Conservation (phyloP, 306 rosid genomes). For the Pyrus betulifolia region DNA sequence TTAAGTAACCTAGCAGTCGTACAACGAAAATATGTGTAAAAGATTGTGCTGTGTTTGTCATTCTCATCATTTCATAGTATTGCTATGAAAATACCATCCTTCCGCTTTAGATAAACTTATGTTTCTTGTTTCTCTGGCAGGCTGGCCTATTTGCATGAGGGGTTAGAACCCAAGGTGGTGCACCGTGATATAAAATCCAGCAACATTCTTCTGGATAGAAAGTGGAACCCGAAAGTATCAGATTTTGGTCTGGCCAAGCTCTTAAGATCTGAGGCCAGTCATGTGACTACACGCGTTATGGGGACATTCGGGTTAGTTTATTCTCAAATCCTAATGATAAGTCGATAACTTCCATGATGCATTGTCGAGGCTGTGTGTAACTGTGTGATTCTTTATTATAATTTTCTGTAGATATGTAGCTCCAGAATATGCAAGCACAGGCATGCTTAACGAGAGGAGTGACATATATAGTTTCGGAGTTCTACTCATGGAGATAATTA, state of each 20-base stretch:
- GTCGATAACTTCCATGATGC: neutral
- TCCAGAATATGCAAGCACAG: constrained; percentile 95
- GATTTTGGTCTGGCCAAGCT: constrained; percentile 98
- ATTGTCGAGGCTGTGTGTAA: neutral
- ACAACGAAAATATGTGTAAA: neutral
- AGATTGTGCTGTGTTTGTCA: neutral
- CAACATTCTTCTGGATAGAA: constrained; percentile 84
- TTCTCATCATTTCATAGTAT: neutral
- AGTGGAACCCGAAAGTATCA: constrained; percentile 85
- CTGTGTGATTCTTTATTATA: neutral
- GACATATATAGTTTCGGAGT: constrained; percentile 94
- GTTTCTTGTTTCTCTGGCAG: constrained; percentile 35
- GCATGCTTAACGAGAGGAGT: constrained; percentile 93
- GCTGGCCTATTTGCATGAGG: constrained; percentile 90
- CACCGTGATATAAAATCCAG: constrained; percentile 96
- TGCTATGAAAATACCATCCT: neutral
- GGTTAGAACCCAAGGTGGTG: constrained; percentile 96
- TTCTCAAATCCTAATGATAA: neutral
- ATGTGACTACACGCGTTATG: constrained; percentile 95
- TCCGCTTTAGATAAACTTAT: neutral
- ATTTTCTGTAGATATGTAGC: constrained; percentile 70
- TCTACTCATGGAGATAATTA: constrained; percentile 92
- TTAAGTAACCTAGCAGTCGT: neutral
- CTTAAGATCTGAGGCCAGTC: constrained; percentile 69
- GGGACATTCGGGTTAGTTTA: constrained; percentile 83